Conservation (phyloP, 768 basidiomycete species). For the Boletellus sp. region DNA sequence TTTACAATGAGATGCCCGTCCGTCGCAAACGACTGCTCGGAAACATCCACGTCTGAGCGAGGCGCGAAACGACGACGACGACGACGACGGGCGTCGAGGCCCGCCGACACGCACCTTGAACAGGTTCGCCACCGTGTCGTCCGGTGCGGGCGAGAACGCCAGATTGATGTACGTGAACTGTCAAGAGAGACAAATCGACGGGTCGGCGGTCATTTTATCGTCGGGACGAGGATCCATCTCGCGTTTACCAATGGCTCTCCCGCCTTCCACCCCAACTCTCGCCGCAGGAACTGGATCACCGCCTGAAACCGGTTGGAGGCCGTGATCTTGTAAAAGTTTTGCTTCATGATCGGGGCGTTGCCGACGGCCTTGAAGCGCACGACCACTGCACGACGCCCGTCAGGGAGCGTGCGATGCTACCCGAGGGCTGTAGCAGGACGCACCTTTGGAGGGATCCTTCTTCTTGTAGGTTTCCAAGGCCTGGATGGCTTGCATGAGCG, state of each 20-base stretch:
- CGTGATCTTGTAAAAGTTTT: conserved; percentile 97
- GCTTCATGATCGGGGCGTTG: conserved; percentile 98
- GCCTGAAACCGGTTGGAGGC: conserved; percentile 92
- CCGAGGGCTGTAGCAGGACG: neutral
- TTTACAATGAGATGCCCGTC: conserved; percentile 90
- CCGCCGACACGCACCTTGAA: conserved; percentile 47
- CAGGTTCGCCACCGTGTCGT: conserved; percentile 69
- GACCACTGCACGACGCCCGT: conserved; percentile 55
- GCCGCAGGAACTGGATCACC: conserved; percentile 89
- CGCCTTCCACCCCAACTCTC: conserved; percentile 82
- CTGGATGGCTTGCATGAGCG: conserved; percentile 48
- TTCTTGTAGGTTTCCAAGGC: conserved; percentile 86
- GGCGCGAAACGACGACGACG: neutral
- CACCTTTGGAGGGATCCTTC: conserved; percentile 79
- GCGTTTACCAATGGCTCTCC: conserved; percentile 79
- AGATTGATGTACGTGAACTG: conserved; percentile 76
- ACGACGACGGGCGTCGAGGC: neutral
- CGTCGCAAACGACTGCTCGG: conserved; percentile 70
- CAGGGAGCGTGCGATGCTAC: neutral
- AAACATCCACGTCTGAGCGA: neutral
- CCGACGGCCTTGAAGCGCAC: conserved; percentile 98
- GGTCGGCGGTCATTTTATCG: conserved; percentile 1
- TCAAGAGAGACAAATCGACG: too few species aligned
- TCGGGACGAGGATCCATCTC: conserved; percentile 18
- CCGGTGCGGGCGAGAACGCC: conserved; percentile 73